A percentile compares a stretch with the other conserved stretches of the same genome.
Evolutionary conservation across 371 early-diverging fungal species (phyloP).

Genomic region (Fennellomyces sp.): DNA sequence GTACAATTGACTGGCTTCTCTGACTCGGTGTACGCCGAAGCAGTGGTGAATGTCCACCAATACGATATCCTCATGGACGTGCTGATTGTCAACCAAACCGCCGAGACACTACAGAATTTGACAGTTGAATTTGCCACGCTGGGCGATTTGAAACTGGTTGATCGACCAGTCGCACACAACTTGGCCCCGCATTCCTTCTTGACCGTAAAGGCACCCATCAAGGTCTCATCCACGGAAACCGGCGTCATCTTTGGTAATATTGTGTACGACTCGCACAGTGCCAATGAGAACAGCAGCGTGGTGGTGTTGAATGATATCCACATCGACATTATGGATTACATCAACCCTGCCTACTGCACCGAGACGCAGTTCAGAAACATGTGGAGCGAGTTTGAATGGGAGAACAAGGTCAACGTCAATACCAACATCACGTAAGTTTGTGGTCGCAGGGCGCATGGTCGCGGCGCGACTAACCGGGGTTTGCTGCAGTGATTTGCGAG

Average conservation of each 20-base stretch:
- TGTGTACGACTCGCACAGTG: slow-evolving; percentile 90
- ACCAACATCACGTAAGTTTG: slow-evolving; percentile 81
- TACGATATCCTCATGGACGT: slow-evolving; percentile 97
- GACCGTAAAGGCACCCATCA: slow-evolving; percentile 94
- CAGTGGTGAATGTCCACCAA: slow-evolving; percentile 94
- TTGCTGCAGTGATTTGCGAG: slow-evolving; percentile 70
- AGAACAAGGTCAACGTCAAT: slow-evolving; percentile 97
- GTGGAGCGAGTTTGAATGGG: slow-evolving; percentile 99
- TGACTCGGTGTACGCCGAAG: slow-evolving; percentile 99
- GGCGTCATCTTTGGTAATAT: slow-evolving; percentile 98
- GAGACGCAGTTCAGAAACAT: slow-evolving; percentile 94
- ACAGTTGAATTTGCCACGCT: slow-evolving; percentile 96
- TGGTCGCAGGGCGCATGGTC: not conserved
- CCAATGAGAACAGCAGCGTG: slow-evolving; percentile 76
- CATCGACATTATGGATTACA: slow-evolving; percentile 98
- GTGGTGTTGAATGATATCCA: slow-evolving; percentile 96
- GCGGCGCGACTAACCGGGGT: too few species aligned
- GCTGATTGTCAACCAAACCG: slow-evolving; percentile 98
- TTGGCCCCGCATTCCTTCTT: slow-evolving; percentile 94
- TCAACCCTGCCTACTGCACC: slow-evolving; percentile 90
- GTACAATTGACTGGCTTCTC: slow-evolving; percentile 98
- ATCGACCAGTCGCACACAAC: slow-evolving; percentile 89
- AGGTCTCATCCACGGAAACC: slow-evolving; percentile 97
- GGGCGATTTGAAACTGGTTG: slow-evolving; percentile 97
- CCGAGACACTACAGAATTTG: slow-evolving; percentile 94